Evolutionary conservation across 2,329 filamentous ascomycete genomes (phyloP).

Genomic region (Aureobasidium sp.): DNA sequence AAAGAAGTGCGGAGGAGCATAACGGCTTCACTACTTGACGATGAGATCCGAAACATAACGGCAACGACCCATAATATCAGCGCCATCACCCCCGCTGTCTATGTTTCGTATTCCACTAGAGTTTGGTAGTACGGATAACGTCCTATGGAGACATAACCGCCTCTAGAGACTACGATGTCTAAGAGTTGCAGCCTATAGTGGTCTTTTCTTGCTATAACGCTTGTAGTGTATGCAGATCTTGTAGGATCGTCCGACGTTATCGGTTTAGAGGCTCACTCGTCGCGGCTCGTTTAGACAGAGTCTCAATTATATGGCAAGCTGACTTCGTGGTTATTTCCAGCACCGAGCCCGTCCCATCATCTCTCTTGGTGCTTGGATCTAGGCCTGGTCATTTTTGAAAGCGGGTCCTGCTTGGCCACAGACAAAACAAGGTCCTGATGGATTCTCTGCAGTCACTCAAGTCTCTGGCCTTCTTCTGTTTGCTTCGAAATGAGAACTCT

Average conservation of each 20-base stretch:
- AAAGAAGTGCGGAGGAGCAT: not conserved
- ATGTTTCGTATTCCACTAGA: not conserved
- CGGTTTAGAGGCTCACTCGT: not conserved
- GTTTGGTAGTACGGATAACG: not conserved
- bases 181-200: not conserved
- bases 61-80: not conserved
- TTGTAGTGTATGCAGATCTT: not conserved
- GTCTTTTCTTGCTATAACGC: not conserved
- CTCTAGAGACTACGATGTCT: not conserved
- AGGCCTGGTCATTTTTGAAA: too few relatives aligned
- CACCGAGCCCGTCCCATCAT: too few relatives aligned
- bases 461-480: too few relatives aligned
- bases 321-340: too few relatives aligned
- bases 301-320: not conserved
- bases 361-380: too few relatives aligned
- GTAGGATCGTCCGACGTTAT: not conserved
- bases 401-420: too few relatives aligned
- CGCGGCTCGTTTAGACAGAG: not conserved
- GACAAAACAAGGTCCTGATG: too few relatives aligned
- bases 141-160: not conserved
- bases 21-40: not conserved
- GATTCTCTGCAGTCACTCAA: too few relatives aligned
- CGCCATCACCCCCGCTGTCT: not conserved
- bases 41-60: constrained; percentile 2
- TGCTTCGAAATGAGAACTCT: too few relatives aligned